phyloP scores from a whole-genome alignment of 768 basidiomycete species.

The Suillus spraguei region DNA sequence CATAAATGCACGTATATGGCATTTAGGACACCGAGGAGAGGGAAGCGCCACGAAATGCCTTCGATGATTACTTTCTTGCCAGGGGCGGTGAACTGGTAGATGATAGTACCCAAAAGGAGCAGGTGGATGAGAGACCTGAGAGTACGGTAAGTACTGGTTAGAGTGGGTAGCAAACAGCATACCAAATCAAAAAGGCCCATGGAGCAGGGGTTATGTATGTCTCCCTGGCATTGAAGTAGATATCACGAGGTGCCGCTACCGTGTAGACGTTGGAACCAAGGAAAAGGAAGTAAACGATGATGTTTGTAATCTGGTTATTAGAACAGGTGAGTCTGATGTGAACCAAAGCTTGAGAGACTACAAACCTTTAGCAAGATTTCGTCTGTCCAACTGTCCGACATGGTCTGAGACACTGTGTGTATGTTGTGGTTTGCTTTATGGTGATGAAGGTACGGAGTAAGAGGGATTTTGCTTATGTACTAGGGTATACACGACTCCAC shows the following conservation, averaged over 20 bases:
- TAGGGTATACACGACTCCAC: conserved; percentile 12
- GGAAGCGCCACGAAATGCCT: conserved; percentile 90
- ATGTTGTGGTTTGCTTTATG: conserved; percentile 3
- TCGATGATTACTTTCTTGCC: conserved; percentile 85
- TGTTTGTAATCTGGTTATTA: conserved; percentile 62
- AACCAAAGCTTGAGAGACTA: neutral
- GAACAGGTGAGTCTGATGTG: neutral
- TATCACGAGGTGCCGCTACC: conserved; percentile 70
- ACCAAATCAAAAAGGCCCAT: conserved; percentile 94
- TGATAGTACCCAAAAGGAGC: conserved; percentile 85
- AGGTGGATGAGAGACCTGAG: conserved; percentile 85
- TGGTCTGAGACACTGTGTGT: conserved; percentile 21
- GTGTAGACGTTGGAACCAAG: conserved; percentile 92
- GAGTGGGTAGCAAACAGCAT: conserved; percentile 18
- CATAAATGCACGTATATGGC: conserved; percentile 88
- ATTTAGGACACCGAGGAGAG: conserved; percentile 85
- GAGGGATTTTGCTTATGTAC: conserved; percentile 30
- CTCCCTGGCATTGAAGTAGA: conserved; percentile 75
- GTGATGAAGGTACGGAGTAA: conserved; percentile 19
- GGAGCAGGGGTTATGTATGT: conserved; percentile 95
- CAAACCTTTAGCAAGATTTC: conserved; percentile 78
- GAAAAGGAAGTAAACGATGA: conserved; percentile 82
- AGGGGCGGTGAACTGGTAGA: conserved; percentile 83
- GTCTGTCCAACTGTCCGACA: conserved; percentile 75
- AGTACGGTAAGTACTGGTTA: conserved; percentile 12